Evolutionary conservation across 2,329 filamentous ascomycete genomes (phyloP), one percentile per base, ranked within the genome.

Genomic region (Hypoxylon sp.): DNA sequence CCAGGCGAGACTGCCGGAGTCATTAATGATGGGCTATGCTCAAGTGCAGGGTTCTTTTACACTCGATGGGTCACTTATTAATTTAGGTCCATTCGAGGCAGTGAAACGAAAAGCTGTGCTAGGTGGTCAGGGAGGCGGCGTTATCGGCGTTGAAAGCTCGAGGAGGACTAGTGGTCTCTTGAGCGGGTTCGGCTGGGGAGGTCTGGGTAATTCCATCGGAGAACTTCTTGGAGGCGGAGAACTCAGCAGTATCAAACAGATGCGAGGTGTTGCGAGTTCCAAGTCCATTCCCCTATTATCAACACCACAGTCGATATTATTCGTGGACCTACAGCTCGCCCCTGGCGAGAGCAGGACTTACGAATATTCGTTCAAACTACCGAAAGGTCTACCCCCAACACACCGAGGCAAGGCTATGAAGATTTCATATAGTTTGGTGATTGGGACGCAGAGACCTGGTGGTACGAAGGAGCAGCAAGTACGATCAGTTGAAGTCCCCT

Each of bases 1-100:
- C 69, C 82, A 82, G 51, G 78, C 83, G 44, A 84, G 82, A 74
- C 79, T 84, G 42, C 90, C 93, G 0, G 95, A 98, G 78, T 91
- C 91, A 1, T 82, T 99, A 60, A 97, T 99, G 90, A 99, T 99
- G 96, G 96, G 95, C 0, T 99, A 97, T 80, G 95, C 93, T 2
- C 96, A 99, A 75, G 89, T 98, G 2, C 92, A 94, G 79, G 96
- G 96, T 3, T 95, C 93, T 0, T 99, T 99, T 74, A 94, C 90
- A 0, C 82, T 99, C 6, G 96, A 99, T 77, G 94, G 94, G 0
- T 97, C 96, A 1, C 83, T 99, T 22, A 90, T 99, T 66, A 95
- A 97, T 75, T 90, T 97, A 42, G 90, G 90, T 0, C 93, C 93
- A 0, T 99, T 99, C 75, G 96, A 99, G 77, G 93, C 97, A 75